A percentile compares a stretch with the other conserved stretches of the same genome.
phyloP scores from a whole-genome alignment of 164 flowering plant genomes.

The Echeveria elegans region DNA sequence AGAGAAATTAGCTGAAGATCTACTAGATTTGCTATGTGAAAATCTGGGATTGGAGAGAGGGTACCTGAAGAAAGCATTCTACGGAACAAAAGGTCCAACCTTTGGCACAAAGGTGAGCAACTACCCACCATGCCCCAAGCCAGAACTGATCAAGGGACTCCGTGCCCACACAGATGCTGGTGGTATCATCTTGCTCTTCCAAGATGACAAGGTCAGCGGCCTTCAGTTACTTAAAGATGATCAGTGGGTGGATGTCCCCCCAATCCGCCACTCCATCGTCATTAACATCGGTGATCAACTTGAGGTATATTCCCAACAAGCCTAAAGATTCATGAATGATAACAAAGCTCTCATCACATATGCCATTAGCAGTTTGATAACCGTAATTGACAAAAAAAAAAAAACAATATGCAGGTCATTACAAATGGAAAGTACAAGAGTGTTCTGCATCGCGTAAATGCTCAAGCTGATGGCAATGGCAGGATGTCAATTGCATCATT shows the following conservation, averaged over 20 bases:
- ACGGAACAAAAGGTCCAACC: slow-evolving; percentile 64
- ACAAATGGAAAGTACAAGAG: background rate
- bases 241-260: slow-evolving; percentile 86
- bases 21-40: slow-evolving; percentile 13
- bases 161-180: slow-evolving; percentile 95
- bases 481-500: background rate
- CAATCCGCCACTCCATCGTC: slow-evolving; percentile 83
- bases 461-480: background rate
- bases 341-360: no score
- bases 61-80: slow-evolving; percentile 29
- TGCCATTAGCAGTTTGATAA: no score
- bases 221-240: slow-evolving; percentile 47
- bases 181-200: slow-evolving; percentile 77
- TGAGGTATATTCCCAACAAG: slow-evolving; percentile 37
- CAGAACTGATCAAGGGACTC: slow-evolving; percentile 79
- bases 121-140: slow-evolving; percentile 86
- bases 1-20: slow-evolving; percentile 65
- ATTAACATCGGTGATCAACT: slow-evolving; percentile 87
- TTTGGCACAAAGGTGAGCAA: slow-evolving; percentile 89
- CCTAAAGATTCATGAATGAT: background rate
- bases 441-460: background rate
- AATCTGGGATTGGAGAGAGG: background rate
- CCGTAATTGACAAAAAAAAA: no score
- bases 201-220: slow-evolving; percentile 50
- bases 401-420: background rate